Conservation (phyloP, 1,284 basidiomycete genomes). For the Austroboletus niveus region DNA sequence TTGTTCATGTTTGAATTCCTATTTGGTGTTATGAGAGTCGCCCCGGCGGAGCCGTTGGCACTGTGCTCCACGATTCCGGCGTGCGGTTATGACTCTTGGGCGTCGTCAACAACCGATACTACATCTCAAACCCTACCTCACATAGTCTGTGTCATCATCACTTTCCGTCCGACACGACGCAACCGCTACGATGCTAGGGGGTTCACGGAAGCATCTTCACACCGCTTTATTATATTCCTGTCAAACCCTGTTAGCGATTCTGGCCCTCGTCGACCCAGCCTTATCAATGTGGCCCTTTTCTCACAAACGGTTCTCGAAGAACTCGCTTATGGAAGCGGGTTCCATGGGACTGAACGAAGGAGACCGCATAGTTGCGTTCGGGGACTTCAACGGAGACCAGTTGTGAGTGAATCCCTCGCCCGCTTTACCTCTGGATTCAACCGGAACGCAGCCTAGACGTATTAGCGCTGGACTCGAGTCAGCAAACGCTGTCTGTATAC, state of each 20-base stretch:
- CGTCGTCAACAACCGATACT: not conserved
- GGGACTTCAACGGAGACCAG: conserved; percentile 95
- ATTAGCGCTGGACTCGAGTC: conserved; percentile 70
- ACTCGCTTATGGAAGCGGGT: conserved; percentile 81
- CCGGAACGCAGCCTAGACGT: conserved; percentile 68
- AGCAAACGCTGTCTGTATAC: conserved; percentile 72
- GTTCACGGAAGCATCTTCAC: not conserved
- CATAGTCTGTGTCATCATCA: not conserved
- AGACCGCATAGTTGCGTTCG: conserved; percentile 81
- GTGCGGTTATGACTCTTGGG: conserved; percentile 8
- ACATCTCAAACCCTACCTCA: not conserved
- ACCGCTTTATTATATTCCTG: not conserved
- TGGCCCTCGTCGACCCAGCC: conserved; percentile 24
- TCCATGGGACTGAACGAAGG: conserved; percentile 73
- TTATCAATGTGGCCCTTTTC: conserved; percentile 75
- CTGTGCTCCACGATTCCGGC: not conserved
- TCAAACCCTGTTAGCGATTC: conserved; percentile 11
- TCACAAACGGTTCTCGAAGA: conserved; percentile 82
- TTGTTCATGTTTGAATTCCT: conserved; percentile 27
- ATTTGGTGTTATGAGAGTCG: not conserved
- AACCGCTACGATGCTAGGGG: conserved; percentile 10
- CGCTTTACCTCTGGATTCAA: conserved; percentile 3
- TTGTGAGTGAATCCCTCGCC: conserved; percentile 56
- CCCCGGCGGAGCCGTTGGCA: not conserved
- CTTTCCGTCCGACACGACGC: not conserved